These are phyloP conservation scores for Pyrrhoderma lamaoense DNA, from an alignment of 1,284 basidiomycete species.

Conservation along the genomic window DNA sequence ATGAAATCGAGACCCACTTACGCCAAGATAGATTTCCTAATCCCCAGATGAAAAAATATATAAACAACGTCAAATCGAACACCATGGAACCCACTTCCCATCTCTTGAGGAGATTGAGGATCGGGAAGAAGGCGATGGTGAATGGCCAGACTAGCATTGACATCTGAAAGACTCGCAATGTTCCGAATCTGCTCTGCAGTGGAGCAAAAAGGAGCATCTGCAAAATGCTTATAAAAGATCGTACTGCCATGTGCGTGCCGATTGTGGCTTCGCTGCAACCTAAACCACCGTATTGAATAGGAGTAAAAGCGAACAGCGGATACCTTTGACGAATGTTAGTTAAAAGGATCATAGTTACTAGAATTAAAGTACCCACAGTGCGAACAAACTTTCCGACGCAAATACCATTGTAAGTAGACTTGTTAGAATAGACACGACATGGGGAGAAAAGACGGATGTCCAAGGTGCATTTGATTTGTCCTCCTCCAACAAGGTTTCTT, in stretches of 20 bases:
- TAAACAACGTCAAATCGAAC: conserved; percentile 1
- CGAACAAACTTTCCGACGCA: conserved; percentile 19
- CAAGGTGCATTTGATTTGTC: conserved; percentile 2
- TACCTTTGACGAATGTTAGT: conserved; percentile 13
- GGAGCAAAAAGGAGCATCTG: conserved; percentile 19
- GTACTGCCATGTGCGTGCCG: conserved; percentile 21
- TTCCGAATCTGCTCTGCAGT: conserved; percentile 19
- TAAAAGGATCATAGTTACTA: not conserved
- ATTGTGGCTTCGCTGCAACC: conserved; percentile 21
- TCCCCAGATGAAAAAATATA: conserved; percentile 19
- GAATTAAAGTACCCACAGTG: conserved; percentile 8
- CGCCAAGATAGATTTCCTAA: conserved; percentile 15
- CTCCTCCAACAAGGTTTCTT: not conserved
- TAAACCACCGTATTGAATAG: conserved; percentile 22
- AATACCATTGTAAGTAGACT: conserved; percentile 17
- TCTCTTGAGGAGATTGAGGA: conserved; percentile 21
- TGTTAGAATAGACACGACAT: conserved; percentile 15
- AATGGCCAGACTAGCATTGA: conserved; percentile 20
- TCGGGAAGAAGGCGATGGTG: conserved; percentile 21
- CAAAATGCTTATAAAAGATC: conserved; percentile 21
- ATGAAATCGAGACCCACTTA: conserved; percentile 3
- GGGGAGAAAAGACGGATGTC: conserved; percentile 8
- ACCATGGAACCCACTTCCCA: conserved; percentile 7
- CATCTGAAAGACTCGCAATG: conserved; percentile 19
- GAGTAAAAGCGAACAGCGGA: conserved; percentile 24